Conservation (phyloP, 306 rosid species). For the Gillenia trifoliata region DNA sequence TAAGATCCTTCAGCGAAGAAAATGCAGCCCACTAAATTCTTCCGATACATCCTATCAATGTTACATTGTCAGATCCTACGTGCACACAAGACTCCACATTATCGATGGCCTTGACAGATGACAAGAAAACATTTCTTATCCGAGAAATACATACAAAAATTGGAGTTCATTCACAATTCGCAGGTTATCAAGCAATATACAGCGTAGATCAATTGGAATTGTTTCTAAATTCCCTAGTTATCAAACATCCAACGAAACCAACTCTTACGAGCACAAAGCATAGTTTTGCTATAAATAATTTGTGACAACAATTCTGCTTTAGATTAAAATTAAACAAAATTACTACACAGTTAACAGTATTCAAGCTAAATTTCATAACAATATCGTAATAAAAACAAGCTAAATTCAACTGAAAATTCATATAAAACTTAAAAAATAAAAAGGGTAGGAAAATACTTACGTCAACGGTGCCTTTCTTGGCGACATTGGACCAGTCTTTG, state of each 20-base stretch:
- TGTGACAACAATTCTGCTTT: not conserved
- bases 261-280: not conserved
- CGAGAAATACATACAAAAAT: not conserved
- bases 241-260: not conserved
- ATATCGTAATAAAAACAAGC: not conserved
- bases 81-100: not conserved
- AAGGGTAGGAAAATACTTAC: conserved; percentile 36
- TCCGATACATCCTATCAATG: not conserved
- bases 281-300: too few species aligned
- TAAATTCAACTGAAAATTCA: not conserved
- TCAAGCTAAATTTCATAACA: not conserved
- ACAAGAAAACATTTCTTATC: not conserved
- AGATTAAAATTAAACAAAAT: not conserved
- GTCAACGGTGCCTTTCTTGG: conserved; percentile 88
- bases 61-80: not conserved
- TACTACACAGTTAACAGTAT: not conserved
- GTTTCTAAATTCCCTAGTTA: too few species aligned
- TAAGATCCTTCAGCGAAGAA: not conserved
- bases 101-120: not conserved
- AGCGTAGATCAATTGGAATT: too few species aligned
- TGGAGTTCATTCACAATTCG: not conserved
- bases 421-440: not conserved
- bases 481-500: conserved; percentile 92
- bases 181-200: not conserved
- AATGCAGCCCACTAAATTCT: not conserved